phyloP scores from a whole-genome alignment of 257 asterid species.

The Solanum sitiens region DNA sequence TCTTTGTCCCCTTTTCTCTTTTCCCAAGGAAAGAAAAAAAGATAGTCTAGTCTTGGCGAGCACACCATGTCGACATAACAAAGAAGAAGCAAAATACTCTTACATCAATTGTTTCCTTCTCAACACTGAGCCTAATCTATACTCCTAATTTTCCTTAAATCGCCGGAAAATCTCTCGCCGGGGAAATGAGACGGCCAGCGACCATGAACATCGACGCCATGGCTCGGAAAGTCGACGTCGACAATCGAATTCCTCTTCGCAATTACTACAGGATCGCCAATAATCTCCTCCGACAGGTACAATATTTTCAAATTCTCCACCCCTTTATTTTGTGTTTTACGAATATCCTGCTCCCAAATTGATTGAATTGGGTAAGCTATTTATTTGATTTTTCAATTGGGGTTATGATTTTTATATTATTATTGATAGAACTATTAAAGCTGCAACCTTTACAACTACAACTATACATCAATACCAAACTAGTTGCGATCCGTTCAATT shows the following conservation, averaged over 20 bases:
- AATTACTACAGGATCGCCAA: conserved; percentile 83
- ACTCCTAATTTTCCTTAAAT: not conserved
- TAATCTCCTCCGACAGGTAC: conserved; percentile 70
- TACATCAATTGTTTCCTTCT: not conserved
- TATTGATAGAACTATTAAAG: not conserved
- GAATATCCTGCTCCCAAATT: not conserved
- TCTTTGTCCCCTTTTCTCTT: too few relatives aligned
- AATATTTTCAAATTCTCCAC: not conserved
- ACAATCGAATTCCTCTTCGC: conserved; percentile 72
- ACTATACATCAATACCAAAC: not conserved
- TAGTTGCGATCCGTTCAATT: not conserved
- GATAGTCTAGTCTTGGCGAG: not conserved
- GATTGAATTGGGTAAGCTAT: not conserved
- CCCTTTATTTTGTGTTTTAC: not conserved
- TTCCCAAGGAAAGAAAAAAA: not conserved
- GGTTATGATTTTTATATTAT: not conserved
- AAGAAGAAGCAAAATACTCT: not conserved
- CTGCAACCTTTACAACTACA: not conserved
- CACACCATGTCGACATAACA: conserved; percentile 25
- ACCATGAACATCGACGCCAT: conserved; percentile 26
- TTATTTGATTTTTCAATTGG: not conserved
- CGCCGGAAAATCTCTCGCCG: not conserved
- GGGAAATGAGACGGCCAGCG: not conserved
- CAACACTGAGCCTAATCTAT: not conserved
- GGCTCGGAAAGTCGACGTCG: conserved; percentile 50